Percentiles rank a stretch among this genome's conserved stretches.
Conservation (phyloP, 768 basidiomycete species). For the Psilocybe tampanensis region DNA sequence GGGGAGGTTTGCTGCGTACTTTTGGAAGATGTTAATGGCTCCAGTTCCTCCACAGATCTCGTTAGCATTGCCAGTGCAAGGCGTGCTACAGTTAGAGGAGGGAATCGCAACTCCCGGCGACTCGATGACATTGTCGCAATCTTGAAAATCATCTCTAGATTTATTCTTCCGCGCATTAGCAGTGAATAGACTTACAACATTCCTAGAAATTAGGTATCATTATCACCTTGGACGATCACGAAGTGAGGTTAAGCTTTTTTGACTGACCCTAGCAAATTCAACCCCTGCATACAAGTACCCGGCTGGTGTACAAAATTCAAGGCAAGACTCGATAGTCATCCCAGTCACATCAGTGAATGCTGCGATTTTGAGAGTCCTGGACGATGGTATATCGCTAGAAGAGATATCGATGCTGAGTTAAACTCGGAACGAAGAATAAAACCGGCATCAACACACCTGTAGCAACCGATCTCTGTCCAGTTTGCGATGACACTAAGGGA, state of each 20-base stretch:
- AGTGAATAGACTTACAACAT: neutral
- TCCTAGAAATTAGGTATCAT: neutral
- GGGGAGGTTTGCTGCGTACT: too few species aligned
- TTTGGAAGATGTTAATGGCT: conserved; percentile 14
- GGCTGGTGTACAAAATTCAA: neutral
- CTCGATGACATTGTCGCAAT: conserved; percentile 10
- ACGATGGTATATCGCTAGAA: neutral
- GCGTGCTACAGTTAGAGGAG: neutral
- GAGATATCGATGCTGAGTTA: neutral
- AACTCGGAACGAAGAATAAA: neutral
- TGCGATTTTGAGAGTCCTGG: neutral
- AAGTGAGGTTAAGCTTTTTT: neutral
- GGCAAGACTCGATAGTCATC: neutral
- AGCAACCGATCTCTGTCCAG: neutral
- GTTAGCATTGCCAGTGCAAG: conserved; percentile 1
- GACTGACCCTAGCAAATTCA: neutral
- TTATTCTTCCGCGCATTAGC: neutral
- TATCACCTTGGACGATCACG: too few species aligned
- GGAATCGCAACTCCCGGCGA: conserved; percentile 1
- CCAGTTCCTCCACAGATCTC: conserved; percentile 7
- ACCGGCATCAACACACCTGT: neutral
- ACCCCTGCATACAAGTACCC: neutral
- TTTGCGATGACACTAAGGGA: neutral
- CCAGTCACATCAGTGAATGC: neutral
- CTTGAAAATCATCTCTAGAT: neutral